Conservation (phyloP, 2,329 filamentous ascomycete species). For the Alternaria sp. region DNA sequence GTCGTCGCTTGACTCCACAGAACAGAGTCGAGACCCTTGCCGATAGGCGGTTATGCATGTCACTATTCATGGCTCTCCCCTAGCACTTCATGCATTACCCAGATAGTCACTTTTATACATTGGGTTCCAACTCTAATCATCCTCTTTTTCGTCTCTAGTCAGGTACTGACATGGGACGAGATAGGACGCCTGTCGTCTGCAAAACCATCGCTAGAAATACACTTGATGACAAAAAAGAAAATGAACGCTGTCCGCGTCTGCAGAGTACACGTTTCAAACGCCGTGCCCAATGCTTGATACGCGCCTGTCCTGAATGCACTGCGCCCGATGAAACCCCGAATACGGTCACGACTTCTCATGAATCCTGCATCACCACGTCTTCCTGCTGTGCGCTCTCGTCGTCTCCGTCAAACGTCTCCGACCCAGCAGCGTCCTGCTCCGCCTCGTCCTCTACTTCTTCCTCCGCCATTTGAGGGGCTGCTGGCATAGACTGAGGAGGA, state of each 20-base stretch:
- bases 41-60: constrained; percentile 7
- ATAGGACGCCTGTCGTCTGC: neutral
- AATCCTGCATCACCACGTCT: constrained; percentile 44
- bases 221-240: constrained; percentile 1
- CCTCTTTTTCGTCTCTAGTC: constrained; percentile 1
- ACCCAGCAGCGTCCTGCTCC: constrained; percentile 7
- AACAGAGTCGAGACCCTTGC: constrained; percentile 16
- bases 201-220: constrained; percentile 3
- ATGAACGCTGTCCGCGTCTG: constrained; percentile 2
- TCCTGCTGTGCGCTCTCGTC: constrained; percentile 26
- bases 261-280: constrained; percentile 28
- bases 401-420: constrained; percentile 32
- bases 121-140: constrained; percentile 1
- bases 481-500: neutral
- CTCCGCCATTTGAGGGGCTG: neutral
- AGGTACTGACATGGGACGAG: neutral
- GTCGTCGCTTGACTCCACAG: constrained; percentile 2
- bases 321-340: constrained; percentile 25
- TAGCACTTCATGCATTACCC: constrained; percentile 10
- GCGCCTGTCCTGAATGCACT: constrained; percentile 12
- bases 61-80: constrained; percentile 8
- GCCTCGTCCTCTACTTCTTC: constrained; percentile 4
- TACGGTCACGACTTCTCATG: constrained; percentile 17
- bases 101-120: constrained; percentile 9
- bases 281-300: constrained; percentile 31